Base-by-base conservation (phyloP, 768 basidiomycete species). In the Polyporus arcularius region DNA sequence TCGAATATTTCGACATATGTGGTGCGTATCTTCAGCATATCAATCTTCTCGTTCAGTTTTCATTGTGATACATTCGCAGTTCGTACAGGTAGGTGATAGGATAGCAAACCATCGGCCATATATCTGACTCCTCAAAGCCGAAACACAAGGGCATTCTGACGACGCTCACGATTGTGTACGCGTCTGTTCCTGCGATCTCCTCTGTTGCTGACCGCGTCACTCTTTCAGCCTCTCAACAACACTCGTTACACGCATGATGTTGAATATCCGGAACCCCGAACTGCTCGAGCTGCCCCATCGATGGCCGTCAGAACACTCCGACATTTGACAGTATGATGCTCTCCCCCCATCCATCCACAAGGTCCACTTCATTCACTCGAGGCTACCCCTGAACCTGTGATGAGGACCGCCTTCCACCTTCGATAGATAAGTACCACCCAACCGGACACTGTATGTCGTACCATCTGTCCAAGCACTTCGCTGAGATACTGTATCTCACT, bases 241-340 rank as follows among this genome's bases (percentile, higher is more conserved):
- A n/a, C 48, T 60, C 26, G 52, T 60, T n/a, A 41, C 35, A 9
- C 50, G 58, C 26, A 21, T 60, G 50, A 60, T 60, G 58, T 52
- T 60, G 21, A 60, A 60, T 35, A 55, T 60, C 35, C 59, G 59
- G 21, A 45, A 60, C 35, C 59, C 53, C 10, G 40, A 57, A 4
- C 16, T 28, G 38, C 38, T 15, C 21, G 52, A 53, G 10, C 32
- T 41, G 2, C 49, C 49, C 14, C 21, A 38, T 21, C 35, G 35
- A 8, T 41, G 39, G 52, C 52, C 39, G 9, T 53, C 52, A 15
- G 52, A 41, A 7, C 59, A 54, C 39, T 35, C 3, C 11, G 35
- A 35, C 35, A 35, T 35, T 11, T 35, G 35, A 35, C 35, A 35
- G 21, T 26, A 1, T 26, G 21, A 26, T 26, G 21, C 1, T 26